Conservation (phyloP, 345 rosid species). For the Trapa bicornis region DNA sequence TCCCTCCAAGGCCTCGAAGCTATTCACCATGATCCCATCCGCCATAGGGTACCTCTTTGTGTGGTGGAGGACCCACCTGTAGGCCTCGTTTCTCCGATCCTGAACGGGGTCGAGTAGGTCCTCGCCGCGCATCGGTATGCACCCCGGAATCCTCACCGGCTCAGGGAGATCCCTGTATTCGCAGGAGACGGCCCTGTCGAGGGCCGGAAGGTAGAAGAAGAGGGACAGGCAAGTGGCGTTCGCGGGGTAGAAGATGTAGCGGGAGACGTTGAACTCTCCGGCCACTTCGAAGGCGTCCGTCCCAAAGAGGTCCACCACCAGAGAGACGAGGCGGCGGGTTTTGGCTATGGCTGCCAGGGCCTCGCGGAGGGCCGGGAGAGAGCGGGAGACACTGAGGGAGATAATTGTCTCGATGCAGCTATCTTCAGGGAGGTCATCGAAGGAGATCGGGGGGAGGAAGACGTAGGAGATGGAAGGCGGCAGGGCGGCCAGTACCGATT, state of each 20-base stretch:
- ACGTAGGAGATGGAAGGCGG: slow-evolving; percentile 34
- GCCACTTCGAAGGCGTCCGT: slow-evolving; percentile 62
- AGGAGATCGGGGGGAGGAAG: slow-evolving; percentile 39
- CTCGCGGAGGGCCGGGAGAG: slow-evolving; percentile 35
- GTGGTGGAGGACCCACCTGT: slow-evolving; percentile 43
- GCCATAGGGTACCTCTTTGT: slow-evolving; percentile 38
- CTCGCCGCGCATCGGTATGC: slow-evolving; percentile 34
- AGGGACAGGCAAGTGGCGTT: slow-evolving; percentile 44
- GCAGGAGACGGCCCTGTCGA: slow-evolving; percentile 37
- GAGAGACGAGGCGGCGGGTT: slow-evolving; percentile 21
- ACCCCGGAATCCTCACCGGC: slow-evolving; percentile 49
- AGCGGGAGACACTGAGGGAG: slow-evolving; percentile 38
- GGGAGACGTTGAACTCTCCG: slow-evolving; percentile 30
- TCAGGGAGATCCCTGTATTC: slow-evolving; percentile 50
- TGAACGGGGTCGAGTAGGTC: slow-evolving; percentile 45
- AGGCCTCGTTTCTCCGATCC: slow-evolving; percentile 51
- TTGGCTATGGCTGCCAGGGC: slow-evolving; percentile 18
- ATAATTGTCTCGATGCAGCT: slow-evolving; percentile 31
- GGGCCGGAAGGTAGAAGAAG: slow-evolving; percentile 29
- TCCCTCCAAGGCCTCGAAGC: slow-evolving; percentile 44
- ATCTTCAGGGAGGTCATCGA: slow-evolving; percentile 22
- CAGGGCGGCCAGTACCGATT: slow-evolving; percentile 31
- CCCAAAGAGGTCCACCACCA: slow-evolving; percentile 54
- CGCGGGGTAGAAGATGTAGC: slow-evolving; percentile 42
- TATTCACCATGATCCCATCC: slow-evolving; percentile 47